A percentile compares a stretch with the other conserved stretches of the same genome.
phyloP scores from a whole-genome alignment of 441 rosid species.

The Erodium trifolium region DNA sequence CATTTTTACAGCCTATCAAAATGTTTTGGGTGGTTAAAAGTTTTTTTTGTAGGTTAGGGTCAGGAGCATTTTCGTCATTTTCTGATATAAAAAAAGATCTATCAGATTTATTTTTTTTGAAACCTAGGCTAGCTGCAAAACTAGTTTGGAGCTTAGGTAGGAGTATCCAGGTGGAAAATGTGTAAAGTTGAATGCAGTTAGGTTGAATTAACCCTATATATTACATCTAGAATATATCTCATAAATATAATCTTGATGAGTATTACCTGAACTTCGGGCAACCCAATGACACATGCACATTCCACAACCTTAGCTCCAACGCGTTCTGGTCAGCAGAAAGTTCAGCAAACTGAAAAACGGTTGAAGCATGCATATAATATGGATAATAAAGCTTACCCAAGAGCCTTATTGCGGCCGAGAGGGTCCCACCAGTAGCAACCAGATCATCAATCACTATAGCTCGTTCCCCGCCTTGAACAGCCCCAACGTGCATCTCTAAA shows the following conservation, averaged over 20 bases:
- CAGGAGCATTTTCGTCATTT: too few relatives aligned
- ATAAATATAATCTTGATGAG: background rate
- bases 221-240: background rate
- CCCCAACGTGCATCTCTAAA: conserved; percentile 84
- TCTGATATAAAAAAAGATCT: too few relatives aligned
- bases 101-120: too few relatives aligned
- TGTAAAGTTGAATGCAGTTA: too few relatives aligned
- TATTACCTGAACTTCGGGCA: conserved; percentile 71
- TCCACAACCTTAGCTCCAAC: conserved; percentile 77
- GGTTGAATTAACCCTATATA: too few relatives aligned
- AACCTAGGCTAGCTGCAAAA: too few relatives aligned
- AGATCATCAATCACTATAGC: conserved; percentile 75
- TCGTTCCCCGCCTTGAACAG: conserved; percentile 66
- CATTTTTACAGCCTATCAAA: too few relatives aligned
- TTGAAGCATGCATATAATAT: background rate
- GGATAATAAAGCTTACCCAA: conserved; percentile 36
- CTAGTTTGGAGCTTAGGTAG: too few relatives aligned
- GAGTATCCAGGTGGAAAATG: too few relatives aligned
- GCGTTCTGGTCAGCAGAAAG: conserved; percentile 38
- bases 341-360: background rate
- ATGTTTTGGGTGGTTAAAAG: too few relatives aligned
- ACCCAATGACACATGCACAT: conserved; percentile 88
- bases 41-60: too few relatives aligned
- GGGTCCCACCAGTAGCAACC: conserved; percentile 91
- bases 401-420: conserved; percentile 81